Evolutionary conservation across 306 rosid genomes (phyloP).

Genomic region (Amphicarpaea edgeworthii): DNA sequence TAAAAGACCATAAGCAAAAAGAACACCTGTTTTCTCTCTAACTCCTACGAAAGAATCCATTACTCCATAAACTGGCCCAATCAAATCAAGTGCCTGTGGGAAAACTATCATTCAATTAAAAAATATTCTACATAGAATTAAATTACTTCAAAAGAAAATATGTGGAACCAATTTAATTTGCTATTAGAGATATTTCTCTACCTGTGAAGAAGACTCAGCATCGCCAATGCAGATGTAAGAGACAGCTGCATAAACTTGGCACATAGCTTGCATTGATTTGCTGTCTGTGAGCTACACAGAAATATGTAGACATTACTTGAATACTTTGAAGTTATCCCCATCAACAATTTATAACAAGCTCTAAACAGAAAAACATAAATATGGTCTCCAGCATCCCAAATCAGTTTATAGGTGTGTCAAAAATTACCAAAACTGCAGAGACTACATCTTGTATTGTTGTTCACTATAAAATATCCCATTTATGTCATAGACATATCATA

Average conservation of each 20-base stretch:
- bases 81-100: conserved; percentile 92
- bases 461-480: conserved; percentile 26
- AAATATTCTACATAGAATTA: conserved; percentile 17
- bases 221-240: conserved; percentile 95
- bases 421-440: conserved; percentile 34
- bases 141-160: conserved; percentile 24
- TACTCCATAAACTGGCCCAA: conserved; percentile 86
- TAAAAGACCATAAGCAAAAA: conserved; percentile 92
- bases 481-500: conserved; percentile 30
- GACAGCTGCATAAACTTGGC: conserved; percentile 95
- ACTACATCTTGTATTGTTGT: conserved; percentile 31
- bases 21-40: conserved; percentile 93
- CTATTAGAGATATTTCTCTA: conserved; percentile 42
- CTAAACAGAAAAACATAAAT: conserved; percentile 20
- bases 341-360: conserved; percentile 13
- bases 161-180: conserved; percentile 32
- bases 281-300: conserved; percentile 81
- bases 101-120: conserved; percentile 45
- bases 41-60: conserved; percentile 99
- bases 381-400: conserved; percentile 42
- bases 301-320: conserved; percentile 47
- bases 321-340: conserved; percentile 40
- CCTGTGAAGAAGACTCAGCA: conserved; percentile 93
- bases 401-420: conserved; percentile 38
- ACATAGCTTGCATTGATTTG: conserved; percentile 93